Evolutionary conservation across 2,329 filamentous ascomycete genomes (phyloP), one percentile per base, ranked within the genome.

Genomic region (Blastomyces parvus): DNA sequence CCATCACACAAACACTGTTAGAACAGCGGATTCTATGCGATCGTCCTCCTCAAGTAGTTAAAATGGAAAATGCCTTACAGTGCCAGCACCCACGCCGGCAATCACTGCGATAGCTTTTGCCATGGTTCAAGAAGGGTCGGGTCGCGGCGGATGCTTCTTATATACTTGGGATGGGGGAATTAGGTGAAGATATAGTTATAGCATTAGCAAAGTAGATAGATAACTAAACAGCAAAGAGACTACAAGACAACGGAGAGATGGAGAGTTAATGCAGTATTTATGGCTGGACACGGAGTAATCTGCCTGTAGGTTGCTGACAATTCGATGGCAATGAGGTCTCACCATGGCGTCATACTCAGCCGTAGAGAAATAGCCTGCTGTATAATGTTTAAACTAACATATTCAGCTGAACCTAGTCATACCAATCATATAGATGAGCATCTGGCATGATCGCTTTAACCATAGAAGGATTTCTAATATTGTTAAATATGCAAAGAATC

Each of bases 11-110:
- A 67, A n/a, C 60, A 19, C 27, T 36, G 33, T 33, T 55, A 55
- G 33, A 22, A 55, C 68, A 64, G 19, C 42, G 19, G 33, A 22
- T 25, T 53, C 36, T 50, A 48, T 40, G 58, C 58, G 22, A 38
- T 14, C n/a, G 1, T 42, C 38, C 42, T 36, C 40, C 42, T 27
- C 40, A 27, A 9, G n/a, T n/a, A 40, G 33, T 53, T 38, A 40
- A 56, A 57, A n/a, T 5, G 22, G 9, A 25, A 19, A 2, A n/a
- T 22, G 33, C 36, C 67, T 42, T 74, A 77, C 75, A 48, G 78
- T 80, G 59, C 79, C 79, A 48, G 78, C 76, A 13, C 79, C 79
- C 22, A 80, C 79, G 40, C 79, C 79, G 40, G 78, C 78, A 62
- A 81, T 75, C 50, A 80, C 72, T 42, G 79, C 79, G 65, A 80